Evolutionary conservation across 2,329 filamentous ascomycete genomes (phyloP).

Genomic region (Aspergillus unguis): DNA sequence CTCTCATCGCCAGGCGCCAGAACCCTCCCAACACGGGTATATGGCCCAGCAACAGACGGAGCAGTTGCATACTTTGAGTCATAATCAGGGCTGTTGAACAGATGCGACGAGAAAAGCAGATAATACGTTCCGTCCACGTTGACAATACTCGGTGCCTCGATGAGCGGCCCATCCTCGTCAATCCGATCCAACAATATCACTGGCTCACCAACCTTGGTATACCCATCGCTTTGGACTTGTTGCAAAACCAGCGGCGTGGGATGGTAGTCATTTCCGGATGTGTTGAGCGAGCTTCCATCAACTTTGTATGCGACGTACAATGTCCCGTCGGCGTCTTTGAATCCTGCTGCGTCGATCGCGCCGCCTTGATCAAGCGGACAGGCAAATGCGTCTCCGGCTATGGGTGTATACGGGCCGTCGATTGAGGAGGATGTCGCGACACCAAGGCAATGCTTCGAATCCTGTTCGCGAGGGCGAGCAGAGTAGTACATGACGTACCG

Average conservation of each 20-base stretch:
- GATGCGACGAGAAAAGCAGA: constrained; percentile 57
- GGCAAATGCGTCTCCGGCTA: constrained; percentile 44
- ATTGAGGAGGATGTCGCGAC: constrained; percentile 49
- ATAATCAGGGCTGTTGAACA: constrained; percentile 51
- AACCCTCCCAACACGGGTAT: constrained; percentile 28
- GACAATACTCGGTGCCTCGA: constrained; percentile 56
- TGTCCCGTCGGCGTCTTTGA: constrained; percentile 53
- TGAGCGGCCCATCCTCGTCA: constrained; percentile 57
- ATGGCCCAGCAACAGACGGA: constrained; percentile 23
- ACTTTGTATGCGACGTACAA: constrained; percentile 65
- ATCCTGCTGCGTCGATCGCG: constrained; percentile 62
- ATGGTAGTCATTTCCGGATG: neutral
- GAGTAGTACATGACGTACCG: constrained; percentile 55
- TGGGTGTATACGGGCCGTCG: constrained; percentile 53
- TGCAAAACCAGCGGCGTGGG: neutral
- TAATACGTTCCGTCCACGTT: constrained; percentile 49
- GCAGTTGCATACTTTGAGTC: constrained; percentile 55
- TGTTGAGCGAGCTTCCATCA: constrained; percentile 56
- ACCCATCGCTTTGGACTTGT: neutral
- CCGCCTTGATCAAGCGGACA: constrained; percentile 56
- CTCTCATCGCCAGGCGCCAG: constrained; percentile 25
- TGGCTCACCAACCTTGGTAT: neutral
- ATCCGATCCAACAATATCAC: constrained; percentile 59
- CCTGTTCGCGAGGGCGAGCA: constrained; percentile 37
- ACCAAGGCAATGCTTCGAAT: constrained; percentile 57